These are phyloP conservation scores for Eremochloa ophiuroides DNA, from an alignment of 176 grass and related monocot species.

Conservation along the genomic window DNA sequence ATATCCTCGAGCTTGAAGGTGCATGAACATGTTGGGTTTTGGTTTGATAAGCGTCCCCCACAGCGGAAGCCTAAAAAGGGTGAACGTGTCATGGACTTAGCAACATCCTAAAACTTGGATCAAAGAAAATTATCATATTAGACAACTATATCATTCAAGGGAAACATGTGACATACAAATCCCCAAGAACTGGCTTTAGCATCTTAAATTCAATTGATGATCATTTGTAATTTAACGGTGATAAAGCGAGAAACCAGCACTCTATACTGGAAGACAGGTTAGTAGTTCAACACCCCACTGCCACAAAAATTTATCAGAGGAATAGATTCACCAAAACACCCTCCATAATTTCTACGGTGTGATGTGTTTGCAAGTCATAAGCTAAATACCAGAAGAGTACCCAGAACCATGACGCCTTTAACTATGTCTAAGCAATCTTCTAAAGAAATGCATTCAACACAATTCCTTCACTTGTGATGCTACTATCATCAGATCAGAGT, in stretches of 20 bases:
- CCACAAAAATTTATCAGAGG: background rate
- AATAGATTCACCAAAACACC: background rate
- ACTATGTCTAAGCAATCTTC: background rate
- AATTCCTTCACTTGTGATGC: background rate
- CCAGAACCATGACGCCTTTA: background rate
- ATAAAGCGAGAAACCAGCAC: background rate
- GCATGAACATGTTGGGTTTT: constrained; percentile 61
- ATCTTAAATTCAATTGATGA: background rate
- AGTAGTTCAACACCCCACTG: background rate
- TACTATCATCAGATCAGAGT: background rate
- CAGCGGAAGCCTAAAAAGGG: constrained; percentile 61
- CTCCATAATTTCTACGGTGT: background rate
- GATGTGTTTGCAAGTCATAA: background rate
- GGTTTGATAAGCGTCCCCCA: constrained; percentile 53
- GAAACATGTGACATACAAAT: background rate
- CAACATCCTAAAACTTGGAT: constrained; percentile 51
- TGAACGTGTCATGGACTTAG: constrained; percentile 54
- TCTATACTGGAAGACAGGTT: background rate
- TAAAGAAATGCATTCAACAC: background rate
- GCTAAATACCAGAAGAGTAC: background rate
- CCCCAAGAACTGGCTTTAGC: background rate
- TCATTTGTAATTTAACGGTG: background rate
- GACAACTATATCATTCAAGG: constrained; percentile 15
- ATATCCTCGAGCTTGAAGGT: constrained; percentile 58
- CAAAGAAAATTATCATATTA: constrained; percentile 43